Evolutionary conservation across 2,329 filamentous ascomycete species (phyloP).

Genomic region (Chaetomium olivaceum): DNA sequence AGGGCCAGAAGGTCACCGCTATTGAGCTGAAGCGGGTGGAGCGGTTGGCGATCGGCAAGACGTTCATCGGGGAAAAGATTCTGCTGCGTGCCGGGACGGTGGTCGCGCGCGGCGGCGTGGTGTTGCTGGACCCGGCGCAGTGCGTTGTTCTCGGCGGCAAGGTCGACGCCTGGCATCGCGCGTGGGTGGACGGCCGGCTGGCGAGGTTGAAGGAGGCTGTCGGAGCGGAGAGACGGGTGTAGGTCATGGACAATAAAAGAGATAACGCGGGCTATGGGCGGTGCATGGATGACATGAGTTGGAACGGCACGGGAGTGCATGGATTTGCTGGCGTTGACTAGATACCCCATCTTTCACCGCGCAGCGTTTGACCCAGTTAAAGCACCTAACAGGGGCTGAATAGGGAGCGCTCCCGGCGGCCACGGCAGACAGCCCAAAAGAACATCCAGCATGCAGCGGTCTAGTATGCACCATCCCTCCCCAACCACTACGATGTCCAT

Average conservation of each 20-base stretch:
- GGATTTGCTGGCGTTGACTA: background rate
- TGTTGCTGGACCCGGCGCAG: slow-evolving; percentile 72
- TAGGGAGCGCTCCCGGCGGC: too few relatives aligned
- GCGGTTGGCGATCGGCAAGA: slow-evolving; percentile 64
- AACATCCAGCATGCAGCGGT: too few relatives aligned
- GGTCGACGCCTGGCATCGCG: slow-evolving; percentile 76
- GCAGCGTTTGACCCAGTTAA: too few relatives aligned
- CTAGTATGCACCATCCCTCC: too few relatives aligned
- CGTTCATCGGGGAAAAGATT: slow-evolving; percentile 77
- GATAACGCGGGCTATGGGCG: too few relatives aligned
- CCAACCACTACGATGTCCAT: too few relatives aligned
- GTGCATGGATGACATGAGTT: background rate
- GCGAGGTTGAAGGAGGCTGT: slow-evolving; percentile 60
- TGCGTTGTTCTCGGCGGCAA: slow-evolving; percentile 82
- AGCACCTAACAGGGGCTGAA: too few relatives aligned
- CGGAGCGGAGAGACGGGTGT: slow-evolving; percentile 10
- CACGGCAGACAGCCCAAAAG: too few relatives aligned
- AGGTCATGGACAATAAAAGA: background rate
- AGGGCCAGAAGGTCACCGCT: slow-evolving; percentile 67
- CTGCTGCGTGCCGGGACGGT: slow-evolving; percentile 65
- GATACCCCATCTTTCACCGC: background rate
- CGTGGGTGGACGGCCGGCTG: slow-evolving; percentile 74
- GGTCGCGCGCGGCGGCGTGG: slow-evolving; percentile 74
- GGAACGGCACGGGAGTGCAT: background rate
- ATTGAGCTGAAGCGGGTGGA: slow-evolving; percentile 70